phyloP scores from a whole-genome alignment of 805 yeast species.

The Ogataea glucozyma region DNA sequence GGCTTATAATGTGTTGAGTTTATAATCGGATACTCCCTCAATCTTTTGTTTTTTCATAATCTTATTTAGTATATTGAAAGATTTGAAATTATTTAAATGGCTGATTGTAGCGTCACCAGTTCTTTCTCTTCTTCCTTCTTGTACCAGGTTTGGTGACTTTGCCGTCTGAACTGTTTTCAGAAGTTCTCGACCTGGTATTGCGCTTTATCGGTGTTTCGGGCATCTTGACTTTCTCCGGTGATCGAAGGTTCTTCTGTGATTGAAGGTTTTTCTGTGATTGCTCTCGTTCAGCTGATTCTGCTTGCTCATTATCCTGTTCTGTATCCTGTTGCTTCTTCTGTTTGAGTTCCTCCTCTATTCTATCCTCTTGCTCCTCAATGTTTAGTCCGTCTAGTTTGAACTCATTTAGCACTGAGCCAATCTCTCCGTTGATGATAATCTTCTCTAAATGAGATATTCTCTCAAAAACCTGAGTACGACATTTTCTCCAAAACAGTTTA shows the following conservation, averaged over 20 bases:
- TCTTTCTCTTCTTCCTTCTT: constrained; percentile 9
- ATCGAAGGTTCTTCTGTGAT: no score
- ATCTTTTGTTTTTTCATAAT: constrained; percentile 6
- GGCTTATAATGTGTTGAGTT: constrained; percentile 9
- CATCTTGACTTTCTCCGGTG: no score
- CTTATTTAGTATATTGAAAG: constrained; percentile 4
- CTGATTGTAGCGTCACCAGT: constrained; percentile 1
- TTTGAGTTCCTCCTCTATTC: constrained; percentile 1
- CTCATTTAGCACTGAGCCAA: constrained; percentile 6
- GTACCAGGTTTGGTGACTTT: neutral
- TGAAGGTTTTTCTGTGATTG: no score
- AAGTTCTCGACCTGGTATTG: constrained; percentile 2
- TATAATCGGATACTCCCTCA: constrained; percentile 8
- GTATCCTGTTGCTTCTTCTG: constrained; percentile 10
- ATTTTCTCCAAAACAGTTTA: constrained; percentile 21
- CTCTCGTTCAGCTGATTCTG: neutral
- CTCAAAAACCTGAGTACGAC: constrained; percentile 11
- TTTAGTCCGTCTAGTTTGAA: constrained; percentile 15
- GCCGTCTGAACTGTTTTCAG: constrained; percentile 1
- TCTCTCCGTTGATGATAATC: constrained; percentile 10
- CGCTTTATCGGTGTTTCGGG: neutral
- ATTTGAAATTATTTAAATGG: constrained; percentile 5
- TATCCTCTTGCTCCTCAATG: constrained; percentile 10
- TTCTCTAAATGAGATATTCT: constrained; percentile 14
- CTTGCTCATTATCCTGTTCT: neutral